Conservation (phyloP, 2,329 filamentous ascomycete genomes). For the Fusarium sp. region DNA sequence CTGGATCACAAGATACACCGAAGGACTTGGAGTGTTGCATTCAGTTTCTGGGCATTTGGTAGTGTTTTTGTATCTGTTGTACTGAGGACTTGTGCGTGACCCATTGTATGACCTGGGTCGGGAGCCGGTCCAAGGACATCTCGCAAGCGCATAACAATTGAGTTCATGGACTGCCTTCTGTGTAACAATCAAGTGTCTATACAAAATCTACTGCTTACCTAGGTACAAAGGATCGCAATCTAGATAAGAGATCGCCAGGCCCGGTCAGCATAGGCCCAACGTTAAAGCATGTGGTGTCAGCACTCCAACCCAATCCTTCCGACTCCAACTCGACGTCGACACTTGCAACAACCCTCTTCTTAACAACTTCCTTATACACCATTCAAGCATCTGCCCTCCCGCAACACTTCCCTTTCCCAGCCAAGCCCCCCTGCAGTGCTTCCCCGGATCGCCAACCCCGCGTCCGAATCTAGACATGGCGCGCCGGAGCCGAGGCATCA, state of each 20-base stretch:
- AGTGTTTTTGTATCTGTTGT: no score
- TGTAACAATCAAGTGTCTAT: no score
- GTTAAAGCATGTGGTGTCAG: neutral
- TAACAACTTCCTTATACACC: neutral
- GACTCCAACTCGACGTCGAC: neutral
- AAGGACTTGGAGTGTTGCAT: neutral
- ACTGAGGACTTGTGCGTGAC: no score
- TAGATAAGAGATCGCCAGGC: conserved; percentile 19
- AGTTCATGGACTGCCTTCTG: no score
- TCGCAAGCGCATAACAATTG: no score
- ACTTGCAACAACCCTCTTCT: neutral
- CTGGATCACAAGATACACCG: neutral
- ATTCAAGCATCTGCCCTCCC: neutral
- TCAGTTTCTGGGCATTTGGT: no score
- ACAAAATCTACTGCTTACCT: no score
- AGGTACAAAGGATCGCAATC: no score
- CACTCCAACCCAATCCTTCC: neutral
- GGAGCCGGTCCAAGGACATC: no score
- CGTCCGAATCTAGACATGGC: conserved; percentile 19
- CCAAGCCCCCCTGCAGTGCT: conserved; percentile 15
- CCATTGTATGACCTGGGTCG: no score
- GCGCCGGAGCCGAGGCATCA: conserved; percentile 26
- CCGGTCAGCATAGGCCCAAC: conserved; percentile 6
- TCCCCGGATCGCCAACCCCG: conserved; percentile 27
- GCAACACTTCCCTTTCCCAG: conserved; percentile 16